Percentiles rank a stretch among this genome's conserved stretches.
Evolutionary conservation across 2,329 filamentous ascomycete genomes (phyloP).

Genomic region (Colletotrichum lini): DNA sequence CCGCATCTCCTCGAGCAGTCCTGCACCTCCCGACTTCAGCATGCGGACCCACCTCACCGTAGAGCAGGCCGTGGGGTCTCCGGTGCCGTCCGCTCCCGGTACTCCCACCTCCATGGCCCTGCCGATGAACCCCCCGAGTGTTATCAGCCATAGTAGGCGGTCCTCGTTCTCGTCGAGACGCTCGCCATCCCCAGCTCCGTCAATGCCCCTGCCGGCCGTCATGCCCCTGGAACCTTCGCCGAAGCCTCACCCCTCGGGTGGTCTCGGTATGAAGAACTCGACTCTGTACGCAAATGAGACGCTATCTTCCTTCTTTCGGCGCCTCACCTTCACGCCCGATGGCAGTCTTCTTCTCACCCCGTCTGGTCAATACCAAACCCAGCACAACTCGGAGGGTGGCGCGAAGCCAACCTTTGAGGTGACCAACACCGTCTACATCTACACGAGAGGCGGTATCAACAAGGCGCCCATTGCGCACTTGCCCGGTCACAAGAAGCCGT

Average conservation of each 20-base stretch:
- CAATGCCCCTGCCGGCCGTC: conserved; percentile 92
- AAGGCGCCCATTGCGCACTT: conserved; percentile 96
- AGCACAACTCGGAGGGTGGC: conserved; percentile 76
- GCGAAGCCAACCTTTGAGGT: conserved; percentile 85
- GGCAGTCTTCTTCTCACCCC: conserved; percentile 94
- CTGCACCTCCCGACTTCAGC: conserved; percentile 87
- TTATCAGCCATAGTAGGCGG: conserved; percentile 73
- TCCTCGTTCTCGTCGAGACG: conserved; percentile 92
- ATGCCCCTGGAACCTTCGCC: conserved; percentile 95
- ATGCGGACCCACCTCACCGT: conserved; percentile 76
- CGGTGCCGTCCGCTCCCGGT: conserved; percentile 90
- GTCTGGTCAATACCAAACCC: conserved; percentile 93
- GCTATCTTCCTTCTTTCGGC: conserved; percentile 94
- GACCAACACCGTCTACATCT: conserved; percentile 98
- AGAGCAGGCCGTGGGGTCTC: conserved; percentile 77
- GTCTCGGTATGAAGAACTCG: conserved; percentile 82
- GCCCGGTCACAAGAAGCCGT: conserved; percentile 97
- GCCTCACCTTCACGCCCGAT: conserved; percentile 94
- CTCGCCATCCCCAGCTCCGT: conserved; percentile 93
- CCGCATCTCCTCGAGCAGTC: conserved; percentile 91
- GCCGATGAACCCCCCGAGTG: conserved; percentile 95
- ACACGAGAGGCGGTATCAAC: conserved; percentile 95
- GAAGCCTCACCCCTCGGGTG: conserved; percentile 74
- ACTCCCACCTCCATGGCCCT: conserved; percentile 92
- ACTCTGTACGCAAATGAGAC: conserved; percentile 97